Evolutionary conservation across 208 protist species (phyloP), one percentile per base, ranked within the genome.

Genomic region (Crithidia sp.): DNA sequence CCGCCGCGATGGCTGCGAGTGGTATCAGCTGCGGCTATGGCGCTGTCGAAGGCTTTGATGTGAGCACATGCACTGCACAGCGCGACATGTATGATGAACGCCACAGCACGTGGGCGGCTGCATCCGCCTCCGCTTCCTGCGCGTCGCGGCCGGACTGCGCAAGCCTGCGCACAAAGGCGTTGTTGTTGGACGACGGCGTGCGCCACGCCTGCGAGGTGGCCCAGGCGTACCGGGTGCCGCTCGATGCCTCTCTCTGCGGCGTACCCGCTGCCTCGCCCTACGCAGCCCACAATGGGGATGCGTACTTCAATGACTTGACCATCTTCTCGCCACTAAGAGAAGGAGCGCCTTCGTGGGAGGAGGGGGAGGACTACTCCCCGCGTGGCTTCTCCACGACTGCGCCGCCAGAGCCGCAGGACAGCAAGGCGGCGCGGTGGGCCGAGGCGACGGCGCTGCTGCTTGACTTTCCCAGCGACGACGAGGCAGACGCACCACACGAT

Each of bases 131-230:
- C 36, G 47, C 62, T 9, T 55, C 64, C n/a, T 40, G 19, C 45
- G 62, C 44, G 55, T 71, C 49, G 12, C 28, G 59, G 44, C n/a
- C 44, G 45, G 50, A 66, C 43, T 75, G 50, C 45, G 39, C 14
- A n/a, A 62, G 41, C 36, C 37, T 44, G 63, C 63, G 16, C 49
- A 58, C 49, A 5, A 44, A n/a, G 63, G 41, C 39, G 50, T 28
- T 56, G 63, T 4, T 44, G 63, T 50, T 67, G 63, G 63, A 57
- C n/a, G 63, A 58, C 50, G 45, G 50, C 4, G 63, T 67, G 10
- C 63, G 28, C 37, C 63, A 47, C 50, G 63, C 63, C 37, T 39
- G 63, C 39, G 50, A 17, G 10, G 50, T 67, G 2, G 63, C 40
- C 12, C 64, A 68, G 52, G 64, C 57, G 50, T 41, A 28, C 52